A percentile compares a stretch with the other conserved stretches of the same genome.
Evolutionary conservation across 106 monocot species (phyloP).

Genomic region (Allium fistulosum): DNA sequence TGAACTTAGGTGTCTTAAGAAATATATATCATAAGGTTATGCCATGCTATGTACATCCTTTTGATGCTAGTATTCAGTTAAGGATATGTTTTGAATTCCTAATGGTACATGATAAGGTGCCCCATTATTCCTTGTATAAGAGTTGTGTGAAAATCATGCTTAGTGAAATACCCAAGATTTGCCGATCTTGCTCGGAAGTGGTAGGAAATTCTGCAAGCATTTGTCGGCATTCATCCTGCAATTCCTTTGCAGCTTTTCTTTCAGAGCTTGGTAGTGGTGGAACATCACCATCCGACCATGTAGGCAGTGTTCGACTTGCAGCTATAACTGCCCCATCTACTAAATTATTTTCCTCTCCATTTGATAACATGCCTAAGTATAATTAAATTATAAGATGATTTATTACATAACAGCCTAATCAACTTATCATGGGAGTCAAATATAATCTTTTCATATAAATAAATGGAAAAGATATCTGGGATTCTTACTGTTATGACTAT

Average conservation of each 20-base stretch:
- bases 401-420: too few species aligned
- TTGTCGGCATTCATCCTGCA: conserved; percentile 82
- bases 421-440: too few species aligned
- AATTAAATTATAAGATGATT: background rate
- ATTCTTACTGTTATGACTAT: conserved; percentile 63
- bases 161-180: conserved; percentile 45
- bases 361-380: conserved; percentile 36
- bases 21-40: background rate
- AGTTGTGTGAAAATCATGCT: background rate
- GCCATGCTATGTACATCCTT: background rate
- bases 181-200: conserved; percentile 57
- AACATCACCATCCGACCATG: conserved; percentile 77
- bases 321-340: conserved; percentile 94
- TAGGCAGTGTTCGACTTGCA: conserved; percentile 67
- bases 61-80: background rate
- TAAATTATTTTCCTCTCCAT: conserved; percentile 48
- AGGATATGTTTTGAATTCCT: background rate
- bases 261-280: conserved; percentile 83
- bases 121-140: too few species aligned
- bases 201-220: conserved; percentile 69
- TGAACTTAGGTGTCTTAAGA: background rate
- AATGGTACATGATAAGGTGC: too few species aligned
- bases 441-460: too few species aligned
- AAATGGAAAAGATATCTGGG: background rate
- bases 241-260: conserved; percentile 65